Percentiles rank a stretch among this genome's conserved stretches.
phyloP scores from a whole-genome alignment of 179 eudicot genomes.

The Vitellaria paradoxa region DNA sequence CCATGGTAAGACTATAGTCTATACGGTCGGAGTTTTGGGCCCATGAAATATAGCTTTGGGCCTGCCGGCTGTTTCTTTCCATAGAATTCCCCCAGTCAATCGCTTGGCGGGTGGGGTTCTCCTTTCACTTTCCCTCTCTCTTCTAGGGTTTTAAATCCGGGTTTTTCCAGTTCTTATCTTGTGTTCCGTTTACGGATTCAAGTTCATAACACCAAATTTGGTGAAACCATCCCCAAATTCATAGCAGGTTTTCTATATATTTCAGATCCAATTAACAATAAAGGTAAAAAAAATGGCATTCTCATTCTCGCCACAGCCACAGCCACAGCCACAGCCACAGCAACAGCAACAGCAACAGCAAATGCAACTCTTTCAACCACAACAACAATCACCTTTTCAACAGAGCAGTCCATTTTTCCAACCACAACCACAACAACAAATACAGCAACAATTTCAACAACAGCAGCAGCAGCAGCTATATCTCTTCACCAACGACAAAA shows the following conservation, averaged over 20 bases:
- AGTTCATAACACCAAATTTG: not conserved
- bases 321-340: slow-evolving; percentile 37
- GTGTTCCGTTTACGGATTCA: not conserved
- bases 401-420: slow-evolving; percentile 26
- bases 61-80: no score
- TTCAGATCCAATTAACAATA: not conserved
- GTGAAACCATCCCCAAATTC: not conserved
- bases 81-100: no score
- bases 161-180: not conserved
- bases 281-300: slow-evolving; percentile 32
- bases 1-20: no score
- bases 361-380: slow-evolving; percentile 31
- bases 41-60: no score
- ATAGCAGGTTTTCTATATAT: not conserved
- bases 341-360: slow-evolving; percentile 40
- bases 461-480: slow-evolving; percentile 72
- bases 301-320: slow-evolving; percentile 37
- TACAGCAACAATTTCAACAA: slow-evolving; percentile 38
- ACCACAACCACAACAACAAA: slow-evolving; percentile 44
- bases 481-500: slow-evolving; percentile 76
- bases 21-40: no score
- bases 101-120: not conserved
- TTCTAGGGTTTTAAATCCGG: slow-evolving; percentile 33
- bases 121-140: not conserved
- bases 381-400: slow-evolving; percentile 28